Base-by-base conservation (phyloP, 495 filamentous ascomycete species). In the Hypomontagnella monticulosa region DNA sequence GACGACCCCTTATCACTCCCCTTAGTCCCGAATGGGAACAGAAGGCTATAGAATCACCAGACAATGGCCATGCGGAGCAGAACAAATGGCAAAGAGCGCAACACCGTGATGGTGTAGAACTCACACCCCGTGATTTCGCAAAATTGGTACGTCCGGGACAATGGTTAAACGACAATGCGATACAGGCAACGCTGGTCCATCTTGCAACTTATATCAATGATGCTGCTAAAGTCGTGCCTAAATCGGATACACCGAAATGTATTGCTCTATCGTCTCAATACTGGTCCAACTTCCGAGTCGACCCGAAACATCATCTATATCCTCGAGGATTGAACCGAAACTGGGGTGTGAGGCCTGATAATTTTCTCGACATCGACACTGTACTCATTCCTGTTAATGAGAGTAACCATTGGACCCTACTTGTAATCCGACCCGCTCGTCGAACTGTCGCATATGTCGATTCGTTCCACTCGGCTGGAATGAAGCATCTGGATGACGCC, bases 131-230 rank as follows among this genome's bases (percentile, higher is more conserved):
- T 49, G 91, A 94, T 65, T 88, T 96, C 34, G 75, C 74, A 18
- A 78, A 83, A 75, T 55, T 93, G 50, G 76, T 89, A 14, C 74
- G 75, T 11, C 55, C 73, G 1, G 68, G 72, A 7, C 78, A 76
- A 0, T 97, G 93, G 93, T 78, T 97, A 0, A 95, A 96, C 67
- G 92, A 96, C 73, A 89, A 93, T 51, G 83, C 91, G 15, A 88
- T 96, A 67, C 92, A 91, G 61, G 81, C 84, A 1, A 88, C 89
- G 19, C 75, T 95, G 6, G 73, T 79, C 1, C 72, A 86, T 18
- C 75, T 93, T 18, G 82, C 89, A 12, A 80, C 85, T 2, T 83
- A 85, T 51, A 76, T 88, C 37, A 88, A 89, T 46, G 71, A 83
- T 34, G 71, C 76, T 12, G 73, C 79, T 5, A 77, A 76, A 9